These are phyloP conservation scores for Pinus tabuliformis DNA, from an alignment of 75 land plant genomes.

Conservation along the genomic window DNA sequence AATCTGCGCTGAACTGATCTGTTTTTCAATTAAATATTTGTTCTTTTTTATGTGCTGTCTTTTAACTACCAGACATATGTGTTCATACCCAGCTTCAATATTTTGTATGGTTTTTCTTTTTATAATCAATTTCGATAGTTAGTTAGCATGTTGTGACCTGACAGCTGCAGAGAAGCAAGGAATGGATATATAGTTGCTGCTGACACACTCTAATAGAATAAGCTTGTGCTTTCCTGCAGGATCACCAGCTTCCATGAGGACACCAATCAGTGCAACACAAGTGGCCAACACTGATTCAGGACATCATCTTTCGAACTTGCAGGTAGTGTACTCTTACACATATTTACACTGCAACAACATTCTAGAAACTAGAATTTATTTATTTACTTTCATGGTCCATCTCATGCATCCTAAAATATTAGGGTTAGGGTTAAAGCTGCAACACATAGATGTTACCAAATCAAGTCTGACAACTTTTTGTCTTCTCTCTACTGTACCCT, in stretches of 20 bases:
- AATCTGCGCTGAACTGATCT: background rate
- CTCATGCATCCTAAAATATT: background rate
- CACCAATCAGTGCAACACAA: background rate
- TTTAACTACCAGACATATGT: too few relatives aligned
- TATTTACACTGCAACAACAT: background rate
- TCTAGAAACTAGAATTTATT: background rate
- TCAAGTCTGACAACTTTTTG: background rate
- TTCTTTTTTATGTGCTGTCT: background rate
- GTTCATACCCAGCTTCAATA: background rate
- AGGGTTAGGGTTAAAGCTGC: background rate
- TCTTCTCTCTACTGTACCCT: background rate
- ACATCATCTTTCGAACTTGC: background rate
- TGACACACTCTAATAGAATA: background rate
- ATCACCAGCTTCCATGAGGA: background rate
- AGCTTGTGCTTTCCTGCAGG: background rate
- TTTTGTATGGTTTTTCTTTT: background rate
- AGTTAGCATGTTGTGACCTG: background rate
- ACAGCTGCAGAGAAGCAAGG: background rate
- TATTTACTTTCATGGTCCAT: background rate
- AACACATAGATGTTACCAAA: background rate
- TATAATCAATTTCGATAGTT: background rate
- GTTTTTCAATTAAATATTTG: background rate
- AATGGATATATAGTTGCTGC: background rate
- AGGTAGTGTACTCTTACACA: background rate
- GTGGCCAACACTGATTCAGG: background rate